These are phyloP conservation scores for Tuber borchii DNA, from an alignment of 495 filamentous ascomycete species.

Conservation along the genomic window DNA sequence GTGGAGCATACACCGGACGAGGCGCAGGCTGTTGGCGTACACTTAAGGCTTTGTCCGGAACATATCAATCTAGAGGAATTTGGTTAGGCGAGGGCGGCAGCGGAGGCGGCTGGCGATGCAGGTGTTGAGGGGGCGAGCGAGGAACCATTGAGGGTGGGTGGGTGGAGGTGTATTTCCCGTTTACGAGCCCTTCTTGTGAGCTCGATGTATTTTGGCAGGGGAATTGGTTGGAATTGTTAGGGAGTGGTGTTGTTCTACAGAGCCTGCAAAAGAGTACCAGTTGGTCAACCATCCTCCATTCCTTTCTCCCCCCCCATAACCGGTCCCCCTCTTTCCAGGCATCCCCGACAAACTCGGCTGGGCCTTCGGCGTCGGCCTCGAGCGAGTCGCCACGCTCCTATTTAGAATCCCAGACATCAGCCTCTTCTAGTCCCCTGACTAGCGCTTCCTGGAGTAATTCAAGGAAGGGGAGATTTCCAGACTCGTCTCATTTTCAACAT, in stretches of 20 bases:
- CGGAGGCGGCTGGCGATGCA: slow-evolving; percentile 48
- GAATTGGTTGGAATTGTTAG: slow-evolving; percentile 90
- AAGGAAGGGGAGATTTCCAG: too few relatives aligned
- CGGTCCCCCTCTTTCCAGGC: background rate
- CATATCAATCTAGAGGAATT: slow-evolving; percentile 84
- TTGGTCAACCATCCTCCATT: slow-evolving; percentile 2
- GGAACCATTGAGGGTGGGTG: slow-evolving; percentile 72
- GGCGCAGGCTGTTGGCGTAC: slow-evolving; percentile 71
- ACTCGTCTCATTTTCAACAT: too few relatives aligned
- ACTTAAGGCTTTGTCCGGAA: slow-evolving; percentile 86
- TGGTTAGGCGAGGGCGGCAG: slow-evolving; percentile 64
- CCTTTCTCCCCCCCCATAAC: background rate
- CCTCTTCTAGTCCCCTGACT: slow-evolving; percentile 89
- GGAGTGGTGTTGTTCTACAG: slow-evolving; percentile 86
- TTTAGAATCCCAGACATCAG: slow-evolving; percentile 94
- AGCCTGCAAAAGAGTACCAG: slow-evolving; percentile 66
- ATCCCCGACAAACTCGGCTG: slow-evolving; percentile 79
- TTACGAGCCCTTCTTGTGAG: slow-evolving; percentile 91
- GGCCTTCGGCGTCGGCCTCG: slow-evolving; percentile 91
- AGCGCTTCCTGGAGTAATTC: too few relatives aligned
- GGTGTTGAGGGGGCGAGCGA: slow-evolving; percentile 41
- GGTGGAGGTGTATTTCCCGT: slow-evolving; percentile 96
- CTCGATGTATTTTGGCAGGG: slow-evolving; percentile 92
- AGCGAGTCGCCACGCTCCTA: slow-evolving; percentile 91
- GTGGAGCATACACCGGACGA: slow-evolving; percentile 67